Evolutionary conservation across 2,329 filamentous ascomycete species (phyloP), one percentile per base, ranked within the genome.

Genomic region (Cryphonectria nitschkei): DNA sequence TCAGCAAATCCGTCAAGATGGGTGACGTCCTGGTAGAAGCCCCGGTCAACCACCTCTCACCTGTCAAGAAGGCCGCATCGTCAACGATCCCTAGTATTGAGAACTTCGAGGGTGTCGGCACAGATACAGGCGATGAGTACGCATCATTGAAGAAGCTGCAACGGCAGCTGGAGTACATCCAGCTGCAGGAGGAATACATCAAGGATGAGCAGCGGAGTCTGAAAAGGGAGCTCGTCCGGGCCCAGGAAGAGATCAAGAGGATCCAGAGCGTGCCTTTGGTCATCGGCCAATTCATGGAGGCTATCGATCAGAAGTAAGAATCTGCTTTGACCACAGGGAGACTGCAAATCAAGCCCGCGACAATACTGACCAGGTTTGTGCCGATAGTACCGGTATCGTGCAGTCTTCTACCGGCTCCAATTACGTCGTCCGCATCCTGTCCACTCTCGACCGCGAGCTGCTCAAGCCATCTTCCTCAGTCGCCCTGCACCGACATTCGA

Each of bases 211-310:
- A 99, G 85, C 91, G 94, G 85, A 98, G 94, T 84, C 84, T 99
- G 81, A 99, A 99, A 87, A 90, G 96, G 77, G 96, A 99, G 86
- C 89, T 99, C 67, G 95, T 99, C 69, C 91, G 96, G 76, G 96
- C 96, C 76, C 96, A 99, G 81, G 96, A 99, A 82, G 96, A 99
- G 85, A 99, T 99, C 85, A 99, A 99, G 87, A 91, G 96, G 75
- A 99, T 99, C 81, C 96, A 99, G 85, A 98, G 94, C 81, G 96
- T 99, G 68, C 96, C 96, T 39, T 85, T 99, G 73, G 96, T 99
- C 74, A 99, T 99, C 80, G 96, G 96, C 73, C 96, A 99, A 83
- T 99, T 99, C 80, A 99, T 99, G 96, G 96, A 99, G 84, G 96
- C 96, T 69, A 99, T 99, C 80, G 96, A 99, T 82, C 96, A 99